Percentiles rank a stretch among this genome's conserved stretches.
Evolutionary conservation across 192 early-diverging fungal genomes (phyloP).

Genomic region (Spizellomyces punctatus): DNA sequence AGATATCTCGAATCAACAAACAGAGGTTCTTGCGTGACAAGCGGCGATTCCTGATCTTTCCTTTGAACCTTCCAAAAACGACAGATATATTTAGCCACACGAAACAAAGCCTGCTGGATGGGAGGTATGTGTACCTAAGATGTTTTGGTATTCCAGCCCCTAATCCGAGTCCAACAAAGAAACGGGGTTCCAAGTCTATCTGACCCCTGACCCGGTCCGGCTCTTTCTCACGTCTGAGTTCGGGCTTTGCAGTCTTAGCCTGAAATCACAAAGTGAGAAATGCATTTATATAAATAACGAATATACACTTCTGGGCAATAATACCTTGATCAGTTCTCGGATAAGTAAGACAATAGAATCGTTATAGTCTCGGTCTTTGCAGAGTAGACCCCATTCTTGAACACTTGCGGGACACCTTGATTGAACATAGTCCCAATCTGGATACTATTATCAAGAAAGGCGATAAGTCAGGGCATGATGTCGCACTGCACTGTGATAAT

Average conservation of each 20-base stretch:
- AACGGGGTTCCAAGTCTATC: constrained; percentile 24
- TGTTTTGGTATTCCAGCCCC: constrained; percentile 43
- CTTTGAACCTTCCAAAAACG: constrained; percentile 39
- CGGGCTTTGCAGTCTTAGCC: background rate
- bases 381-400: constrained; percentile 44
- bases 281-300: no score
- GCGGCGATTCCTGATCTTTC: constrained; percentile 52
- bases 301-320: background rate
- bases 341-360: constrained; percentile 53
- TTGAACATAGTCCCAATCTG: constrained; percentile 57
- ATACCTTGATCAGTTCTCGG: constrained; percentile 38
- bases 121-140: constrained; percentile 37
- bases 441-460: constrained; percentile 14
- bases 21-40: constrained; percentile 41
- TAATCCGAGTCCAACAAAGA: constrained; percentile 46
- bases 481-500: background rate
- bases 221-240: background rate
- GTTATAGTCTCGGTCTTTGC: constrained; percentile 49
- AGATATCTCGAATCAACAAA: constrained; percentile 52
- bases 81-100: background rate
- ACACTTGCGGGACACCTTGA: constrained; percentile 37
- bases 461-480: constrained; percentile 9
- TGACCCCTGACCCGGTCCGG: background rate
- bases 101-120: background rate
- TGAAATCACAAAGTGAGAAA: no score